phyloP scores from a whole-genome alignment of 306 rosid genomes.

The Lathyrus aphaca region DNA sequence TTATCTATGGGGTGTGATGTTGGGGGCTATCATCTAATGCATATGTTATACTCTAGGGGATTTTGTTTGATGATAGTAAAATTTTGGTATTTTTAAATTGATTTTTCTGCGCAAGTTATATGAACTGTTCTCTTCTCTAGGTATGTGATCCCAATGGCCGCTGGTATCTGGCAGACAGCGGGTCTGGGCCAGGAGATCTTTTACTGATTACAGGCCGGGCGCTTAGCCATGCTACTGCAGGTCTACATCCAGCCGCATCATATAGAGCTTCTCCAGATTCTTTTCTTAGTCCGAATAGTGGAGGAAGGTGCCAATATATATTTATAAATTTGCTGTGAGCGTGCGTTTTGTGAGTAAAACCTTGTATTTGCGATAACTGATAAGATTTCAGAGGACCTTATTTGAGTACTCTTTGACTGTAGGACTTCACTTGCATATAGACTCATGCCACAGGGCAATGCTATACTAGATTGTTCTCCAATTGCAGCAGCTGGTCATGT shows the following conservation, averaged over 20 bases:
- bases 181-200: constrained; percentile 85
- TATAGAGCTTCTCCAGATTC: constrained; percentile 76
- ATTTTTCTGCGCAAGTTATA: background rate
- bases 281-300: constrained; percentile 54
- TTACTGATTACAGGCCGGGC: constrained; percentile 91
- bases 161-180: constrained; percentile 88
- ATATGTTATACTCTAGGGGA: constrained; percentile 10
- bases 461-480: constrained; percentile 90
- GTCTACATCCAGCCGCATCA: constrained; percentile 83
- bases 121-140: constrained; percentile 50
- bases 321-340: background rate
- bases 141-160: constrained; percentile 93
- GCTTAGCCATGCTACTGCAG: constrained; percentile 91
- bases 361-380: constrained; percentile 24
- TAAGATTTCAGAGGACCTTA: constrained; percentile 42
- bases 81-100: constrained; percentile 17
- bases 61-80: constrained; percentile 20
- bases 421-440: constrained; percentile 95
- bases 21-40: background rate
- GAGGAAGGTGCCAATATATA: constrained; percentile 63
- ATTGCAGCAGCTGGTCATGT: constrained; percentile 95
- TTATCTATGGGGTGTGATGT: background rate
- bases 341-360: background rate
- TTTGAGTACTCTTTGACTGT: constrained; percentile 54
- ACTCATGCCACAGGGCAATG: constrained; percentile 96